phyloP scores from a whole-genome alignment of 179 eudicot species.

The Beta corolliflora region DNA sequence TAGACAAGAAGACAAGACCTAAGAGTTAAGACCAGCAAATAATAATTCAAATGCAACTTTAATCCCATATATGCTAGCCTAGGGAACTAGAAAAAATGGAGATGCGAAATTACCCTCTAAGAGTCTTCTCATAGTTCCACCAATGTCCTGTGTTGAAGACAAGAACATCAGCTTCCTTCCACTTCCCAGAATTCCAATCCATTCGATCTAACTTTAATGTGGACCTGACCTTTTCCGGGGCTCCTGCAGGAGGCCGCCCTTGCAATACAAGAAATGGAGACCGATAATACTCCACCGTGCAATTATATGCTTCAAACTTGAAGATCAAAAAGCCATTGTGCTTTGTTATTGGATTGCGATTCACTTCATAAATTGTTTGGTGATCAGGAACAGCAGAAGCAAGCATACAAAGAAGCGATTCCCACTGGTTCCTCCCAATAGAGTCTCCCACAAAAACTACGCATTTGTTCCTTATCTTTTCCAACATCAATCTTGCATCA shows the following conservation, averaged over 20 bases:
- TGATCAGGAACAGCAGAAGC: constrained; percentile 66
- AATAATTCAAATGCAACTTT: background rate
- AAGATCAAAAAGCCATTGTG: constrained; percentile 80
- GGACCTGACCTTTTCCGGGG: constrained; percentile 43
- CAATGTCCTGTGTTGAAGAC: constrained; percentile 85
- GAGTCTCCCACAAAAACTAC: constrained; percentile 88
- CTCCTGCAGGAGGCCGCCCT: constrained; percentile 66
- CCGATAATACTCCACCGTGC: constrained; percentile 85
- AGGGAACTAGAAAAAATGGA: background rate
- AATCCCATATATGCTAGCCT: too few species aligned
- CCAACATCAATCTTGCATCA: constrained; percentile 66
- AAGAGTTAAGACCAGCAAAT: background rate
- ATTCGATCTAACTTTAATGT: constrained; percentile 67
- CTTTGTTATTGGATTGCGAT: constrained; percentile 86
- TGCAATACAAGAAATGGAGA: constrained; percentile 80
- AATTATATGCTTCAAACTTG: constrained; percentile 70
- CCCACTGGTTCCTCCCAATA: constrained; percentile 97
- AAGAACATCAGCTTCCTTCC: constrained; percentile 75
- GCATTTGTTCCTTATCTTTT: constrained; percentile 70
- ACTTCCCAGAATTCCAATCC: constrained; percentile 72
- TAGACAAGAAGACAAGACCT: background rate
- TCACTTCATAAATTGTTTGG: constrained; percentile 69
- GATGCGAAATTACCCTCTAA: constrained; percentile 52
- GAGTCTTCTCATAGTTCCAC: constrained; percentile 97
- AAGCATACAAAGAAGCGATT: constrained; percentile 89